These are phyloP conservation scores for Bryoerythrophyllum caledonicum DNA, from an alignment of 225 moss, liverwort and hornwort genomes.

Conservation along the genomic window DNA sequence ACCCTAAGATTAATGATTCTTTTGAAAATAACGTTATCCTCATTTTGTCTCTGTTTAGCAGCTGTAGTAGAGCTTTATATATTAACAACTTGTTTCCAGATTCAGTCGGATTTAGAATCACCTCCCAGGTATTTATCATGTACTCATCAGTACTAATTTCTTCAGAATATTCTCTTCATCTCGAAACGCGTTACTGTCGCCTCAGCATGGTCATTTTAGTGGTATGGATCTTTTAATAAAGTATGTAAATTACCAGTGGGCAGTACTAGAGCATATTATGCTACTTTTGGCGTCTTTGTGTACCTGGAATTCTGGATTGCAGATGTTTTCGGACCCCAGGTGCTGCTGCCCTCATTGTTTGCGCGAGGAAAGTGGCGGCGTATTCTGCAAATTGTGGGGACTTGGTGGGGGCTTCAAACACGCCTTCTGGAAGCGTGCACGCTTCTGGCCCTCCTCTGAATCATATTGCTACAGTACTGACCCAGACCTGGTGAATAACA, in stretches of 20 bases:
- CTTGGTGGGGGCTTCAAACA: background rate
- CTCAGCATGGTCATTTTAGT: background rate
- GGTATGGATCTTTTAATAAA: background rate
- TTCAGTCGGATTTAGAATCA: background rate
- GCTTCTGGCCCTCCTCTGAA: background rate
- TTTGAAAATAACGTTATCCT: slow-evolving; percentile 19
- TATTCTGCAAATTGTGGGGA: background rate
- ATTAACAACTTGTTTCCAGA: slow-evolving; percentile 17
- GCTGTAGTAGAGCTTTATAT: slow-evolving; percentile 11
- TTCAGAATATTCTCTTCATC: slow-evolving; percentile 9
- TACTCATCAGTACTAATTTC: slow-evolving; percentile 16
- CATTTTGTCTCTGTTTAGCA: slow-evolving; percentile 24
- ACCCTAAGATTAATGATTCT: slow-evolving; percentile 18
- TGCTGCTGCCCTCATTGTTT: background rate
- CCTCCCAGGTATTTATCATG: slow-evolving; percentile 12
- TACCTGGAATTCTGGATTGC: background rate
- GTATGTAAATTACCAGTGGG: background rate
- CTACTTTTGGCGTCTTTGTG: background rate
- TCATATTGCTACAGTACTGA: too few relatives aligned
- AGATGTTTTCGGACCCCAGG: background rate
- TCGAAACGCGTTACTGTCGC: background rate
- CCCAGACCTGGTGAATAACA: too few relatives aligned
- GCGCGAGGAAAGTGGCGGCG: background rate
- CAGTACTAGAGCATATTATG: background rate
- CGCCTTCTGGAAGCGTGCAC: background rate